Evolutionary conservation across 2,329 filamentous ascomycete genomes (phyloP).

Genomic region (Pseudomassariella vexata): DNA sequence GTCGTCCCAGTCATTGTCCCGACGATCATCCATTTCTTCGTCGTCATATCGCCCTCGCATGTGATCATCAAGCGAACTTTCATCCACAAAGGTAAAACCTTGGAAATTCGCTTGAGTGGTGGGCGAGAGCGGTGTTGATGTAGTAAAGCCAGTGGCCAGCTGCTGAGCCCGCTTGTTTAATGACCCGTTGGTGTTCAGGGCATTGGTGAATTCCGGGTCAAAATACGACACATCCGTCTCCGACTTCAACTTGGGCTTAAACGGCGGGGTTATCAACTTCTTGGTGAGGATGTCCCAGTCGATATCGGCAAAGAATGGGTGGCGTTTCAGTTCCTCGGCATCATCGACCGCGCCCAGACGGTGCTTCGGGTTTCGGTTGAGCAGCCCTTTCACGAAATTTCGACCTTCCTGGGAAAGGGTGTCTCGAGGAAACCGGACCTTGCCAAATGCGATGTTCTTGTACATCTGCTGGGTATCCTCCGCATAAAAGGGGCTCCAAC

Average conservation of each 20-base stretch:
- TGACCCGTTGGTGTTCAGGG: slow-evolving; percentile 78
- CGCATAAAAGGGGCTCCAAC: slow-evolving; percentile 98
- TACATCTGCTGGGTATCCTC: slow-evolving; percentile 99
- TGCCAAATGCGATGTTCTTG: slow-evolving; percentile 99
- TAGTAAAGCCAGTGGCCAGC: slow-evolving; percentile 76
- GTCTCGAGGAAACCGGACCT: slow-evolving; percentile 92
- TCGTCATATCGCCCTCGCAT: slow-evolving; percentile 52
- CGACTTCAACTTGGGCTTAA: slow-evolving; percentile 95
- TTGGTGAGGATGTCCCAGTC: slow-evolving; percentile 84
- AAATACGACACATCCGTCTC: slow-evolving; percentile 98
- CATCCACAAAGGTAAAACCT: slow-evolving; percentile 98
- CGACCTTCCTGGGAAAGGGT: slow-evolving; percentile 90
- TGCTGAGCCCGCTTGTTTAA: slow-evolving; percentile 88
- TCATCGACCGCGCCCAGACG: slow-evolving; percentile 85
- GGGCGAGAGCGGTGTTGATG: slow-evolving; percentile 87
- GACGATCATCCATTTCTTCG: slow-evolving; percentile 55
- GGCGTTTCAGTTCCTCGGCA: slow-evolving; percentile 87
- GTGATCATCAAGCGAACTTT: slow-evolving; percentile 87
- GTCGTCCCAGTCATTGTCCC: slow-evolving; percentile 54
- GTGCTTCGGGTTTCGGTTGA: slow-evolving; percentile 96
- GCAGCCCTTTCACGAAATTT: slow-evolving; percentile 94
- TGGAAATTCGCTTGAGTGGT: slow-evolving; percentile 98
- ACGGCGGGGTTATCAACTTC: slow-evolving; percentile 91
- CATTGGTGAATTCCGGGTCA: slow-evolving; percentile 96
- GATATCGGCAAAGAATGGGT: slow-evolving; percentile 90